Evolutionary conservation across 257 asterid species (phyloP).

Genomic region (Vinca minor): DNA sequence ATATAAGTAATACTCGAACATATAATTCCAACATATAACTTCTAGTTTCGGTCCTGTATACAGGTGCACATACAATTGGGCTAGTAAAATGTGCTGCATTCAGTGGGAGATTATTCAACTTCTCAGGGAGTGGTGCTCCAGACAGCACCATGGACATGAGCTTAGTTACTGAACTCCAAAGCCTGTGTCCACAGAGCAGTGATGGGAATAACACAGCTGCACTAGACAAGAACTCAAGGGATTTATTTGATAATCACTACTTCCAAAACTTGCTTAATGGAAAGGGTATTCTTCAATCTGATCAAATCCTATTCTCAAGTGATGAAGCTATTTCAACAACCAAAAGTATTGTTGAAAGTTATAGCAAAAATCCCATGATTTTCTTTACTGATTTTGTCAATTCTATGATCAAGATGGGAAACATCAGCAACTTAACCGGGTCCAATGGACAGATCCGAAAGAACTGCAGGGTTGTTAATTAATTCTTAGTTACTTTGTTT

Average conservation of each 20-base stretch:
- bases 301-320: slow-evolving; percentile 46
- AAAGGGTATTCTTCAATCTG: slow-evolving; percentile 60
- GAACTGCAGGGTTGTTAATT: slow-evolving; percentile 54
- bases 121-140: slow-evolving; percentile 62
- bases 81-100: slow-evolving; percentile 45
- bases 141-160: slow-evolving; percentile 45
- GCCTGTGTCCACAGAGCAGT: slow-evolving; percentile 38
- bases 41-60: neutral
- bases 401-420: slow-evolving; percentile 73
- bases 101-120: slow-evolving; percentile 53
- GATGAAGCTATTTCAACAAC: slow-evolving; percentile 38
- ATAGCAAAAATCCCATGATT: slow-evolving; percentile 27
- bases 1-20: too few relatives aligned
- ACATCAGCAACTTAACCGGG: slow-evolving; percentile 45
- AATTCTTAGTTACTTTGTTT: too few relatives aligned
- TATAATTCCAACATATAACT: too few relatives aligned
- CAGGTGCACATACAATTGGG: slow-evolving; percentile 79
- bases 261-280: slow-evolving; percentile 48
- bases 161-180: slow-evolving; percentile 38
- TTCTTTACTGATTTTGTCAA: slow-evolving; percentile 53
- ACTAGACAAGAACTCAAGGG: slow-evolving; percentile 53
- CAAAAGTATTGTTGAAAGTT: slow-evolving; percentile 37
- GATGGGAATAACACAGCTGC: slow-evolving; percentile 61
- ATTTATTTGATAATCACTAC: slow-evolving; percentile 63
- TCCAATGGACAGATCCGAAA: slow-evolving; percentile 51